Conservation (phyloP, 176 grass and related monocot species). For the Canna indica region DNA sequence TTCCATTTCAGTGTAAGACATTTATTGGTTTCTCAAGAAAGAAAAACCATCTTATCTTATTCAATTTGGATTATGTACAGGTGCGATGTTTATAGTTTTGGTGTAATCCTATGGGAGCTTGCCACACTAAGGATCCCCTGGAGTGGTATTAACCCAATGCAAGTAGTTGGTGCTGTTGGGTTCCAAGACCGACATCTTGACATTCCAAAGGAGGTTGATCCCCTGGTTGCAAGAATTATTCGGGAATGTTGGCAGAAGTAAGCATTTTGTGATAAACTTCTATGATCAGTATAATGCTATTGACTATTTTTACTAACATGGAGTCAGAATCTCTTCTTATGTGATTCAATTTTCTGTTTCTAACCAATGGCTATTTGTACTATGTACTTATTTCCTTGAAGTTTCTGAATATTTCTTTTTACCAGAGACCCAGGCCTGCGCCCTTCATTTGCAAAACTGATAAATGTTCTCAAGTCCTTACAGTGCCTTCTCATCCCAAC, state of each 20-base stretch:
- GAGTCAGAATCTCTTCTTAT: too few species aligned
- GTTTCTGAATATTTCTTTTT: too few species aligned
- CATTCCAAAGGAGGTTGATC: slow-evolving; percentile 90
- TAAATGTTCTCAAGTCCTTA: slow-evolving; percentile 62
- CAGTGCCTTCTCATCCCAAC: slow-evolving; percentile 57
- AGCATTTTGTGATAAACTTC: too few species aligned
- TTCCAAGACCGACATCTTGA: slow-evolving; percentile 86
- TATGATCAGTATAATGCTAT: too few species aligned
- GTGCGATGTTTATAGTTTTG: slow-evolving; percentile 97
- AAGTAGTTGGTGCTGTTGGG: slow-evolving; percentile 95
- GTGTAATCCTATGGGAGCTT: slow-evolving; percentile 95
- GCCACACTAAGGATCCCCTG: slow-evolving; percentile 93
- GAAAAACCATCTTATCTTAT: too few species aligned
- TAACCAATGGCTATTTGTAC: too few species aligned
- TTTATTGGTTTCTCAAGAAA: too few species aligned
- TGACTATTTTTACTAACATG: too few species aligned
- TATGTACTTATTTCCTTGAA: too few species aligned
- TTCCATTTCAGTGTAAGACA: too few species aligned
- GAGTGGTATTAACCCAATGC: slow-evolving; percentile 97
- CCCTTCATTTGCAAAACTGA: slow-evolving; percentile 74
- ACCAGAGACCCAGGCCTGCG: slow-evolving; percentile 78
- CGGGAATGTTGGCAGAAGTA: slow-evolving; percentile 96
- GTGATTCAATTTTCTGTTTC: too few species aligned
- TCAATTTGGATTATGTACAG: too few species aligned
- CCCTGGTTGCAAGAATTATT: slow-evolving; percentile 72